These are phyloP conservation scores for Psilocybe azurescens DNA, from an alignment of 768 basidiomycete species.

Conservation along the genomic window DNA sequence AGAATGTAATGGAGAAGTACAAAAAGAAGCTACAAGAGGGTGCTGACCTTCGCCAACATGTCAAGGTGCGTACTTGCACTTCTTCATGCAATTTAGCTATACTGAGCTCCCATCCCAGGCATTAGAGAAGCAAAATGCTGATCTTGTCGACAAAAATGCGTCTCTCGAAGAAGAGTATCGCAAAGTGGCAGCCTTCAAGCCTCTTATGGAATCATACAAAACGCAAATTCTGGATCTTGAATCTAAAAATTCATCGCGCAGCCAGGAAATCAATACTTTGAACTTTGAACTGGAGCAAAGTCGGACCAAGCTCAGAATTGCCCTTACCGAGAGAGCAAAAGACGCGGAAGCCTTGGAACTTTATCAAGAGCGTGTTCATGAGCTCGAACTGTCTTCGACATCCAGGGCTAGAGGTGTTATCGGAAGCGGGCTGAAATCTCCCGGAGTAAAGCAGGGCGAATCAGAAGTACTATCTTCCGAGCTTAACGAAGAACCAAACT, in stretches of 20 bases:
- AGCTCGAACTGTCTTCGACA: slow-evolving; percentile 77
- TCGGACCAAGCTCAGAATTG: slow-evolving; percentile 69
- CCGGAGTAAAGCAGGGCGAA: slow-evolving; percentile 19
- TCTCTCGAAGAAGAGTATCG: slow-evolving; percentile 92
- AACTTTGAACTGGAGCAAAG: slow-evolving; percentile 81
- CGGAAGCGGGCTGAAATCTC: slow-evolving; percentile 23
- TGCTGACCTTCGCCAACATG: slow-evolving; percentile 84
- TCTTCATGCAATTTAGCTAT: not conserved
- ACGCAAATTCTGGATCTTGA: slow-evolving; percentile 85
- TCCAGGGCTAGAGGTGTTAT: slow-evolving; percentile 41
- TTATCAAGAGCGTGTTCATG: slow-evolving; percentile 89
- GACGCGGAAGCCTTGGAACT: slow-evolving; percentile 87
- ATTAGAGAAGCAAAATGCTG: slow-evolving; percentile 92
- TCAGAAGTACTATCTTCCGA: slow-evolving; percentile 28
- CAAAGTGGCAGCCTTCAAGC: slow-evolving; percentile 85
- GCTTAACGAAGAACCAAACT: slow-evolving; percentile 30
- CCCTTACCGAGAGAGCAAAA: slow-evolving; percentile 70
- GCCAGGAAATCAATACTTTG: slow-evolving; percentile 74
- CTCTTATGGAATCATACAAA: slow-evolving; percentile 92
- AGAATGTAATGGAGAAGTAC: slow-evolving; percentile 98
- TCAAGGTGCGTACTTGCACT: slow-evolving; percentile 60
- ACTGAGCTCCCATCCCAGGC: slow-evolving; percentile 48
- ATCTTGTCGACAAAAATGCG: slow-evolving; percentile 89
- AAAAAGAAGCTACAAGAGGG: slow-evolving; percentile 98
- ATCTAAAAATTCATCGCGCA: slow-evolving; percentile 63